Evolutionary conservation across 768 basidiomycete species (phyloP), one percentile per base, ranked within the genome.

Genomic region (Dentipellis sp.): DNA sequence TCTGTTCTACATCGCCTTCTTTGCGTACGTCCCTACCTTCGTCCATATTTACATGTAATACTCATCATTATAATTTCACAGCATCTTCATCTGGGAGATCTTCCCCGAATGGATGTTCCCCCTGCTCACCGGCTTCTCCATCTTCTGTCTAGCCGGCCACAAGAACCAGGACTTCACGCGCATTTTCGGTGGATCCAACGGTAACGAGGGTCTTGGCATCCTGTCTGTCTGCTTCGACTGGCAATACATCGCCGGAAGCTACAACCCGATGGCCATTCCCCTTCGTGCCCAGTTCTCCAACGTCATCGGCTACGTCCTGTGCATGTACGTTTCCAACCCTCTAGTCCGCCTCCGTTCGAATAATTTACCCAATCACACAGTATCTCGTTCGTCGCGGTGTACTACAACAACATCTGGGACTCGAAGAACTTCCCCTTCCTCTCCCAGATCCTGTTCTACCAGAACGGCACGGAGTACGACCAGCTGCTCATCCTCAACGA

Each of bases 241-340:
- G 62, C 59, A 64, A 54, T 67, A 67, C 55, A 63, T 66, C 38
- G 62, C 66, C 17, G 53, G 58, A 3, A 68, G 63, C 22, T 36
- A 59, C 38, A 81, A 79, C 55, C 80, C 81, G 3, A 67, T 82
- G 65, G 66, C 73, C 3, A 81, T 81, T 23, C 82, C 83, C 0
- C 65, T 84, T 10, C 74, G 75, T 6, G 77, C 80, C 2, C 81
- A 69, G 57, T 62, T 65, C 37, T 81, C 79, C 1, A 63, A 71
- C 17, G 75, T 80, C 52, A 65, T 75, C 19, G 82, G 81, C 1
- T 75, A 75, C 11, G 64, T 76, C 14, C 62, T 82, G 11, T 82
- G 76, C 75, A 74, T 78, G 78, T 81, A 53, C 47, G 75, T 59
- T 2, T 21, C 17, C 1, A 34, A 34, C 16, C 14, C 22, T 14